Conservation (phyloP, 2,329 filamentous ascomycete species). For the Aspergillus sp. region DNA sequence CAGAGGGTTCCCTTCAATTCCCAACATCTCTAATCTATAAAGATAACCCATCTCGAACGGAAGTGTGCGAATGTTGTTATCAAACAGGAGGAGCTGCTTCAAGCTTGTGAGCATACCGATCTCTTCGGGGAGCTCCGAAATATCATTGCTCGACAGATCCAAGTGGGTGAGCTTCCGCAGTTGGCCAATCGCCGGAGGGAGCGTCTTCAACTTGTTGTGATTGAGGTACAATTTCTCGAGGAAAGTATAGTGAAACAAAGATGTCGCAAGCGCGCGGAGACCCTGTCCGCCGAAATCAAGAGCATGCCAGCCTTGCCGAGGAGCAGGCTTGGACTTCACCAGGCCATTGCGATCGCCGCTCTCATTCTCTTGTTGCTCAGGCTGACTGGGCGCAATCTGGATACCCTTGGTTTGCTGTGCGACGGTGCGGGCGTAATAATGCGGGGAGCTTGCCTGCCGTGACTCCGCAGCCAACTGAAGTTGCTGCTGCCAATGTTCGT, state of each 20-base stretch:
- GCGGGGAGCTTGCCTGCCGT: slow-evolving; percentile 65
- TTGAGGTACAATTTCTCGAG: slow-evolving; percentile 90
- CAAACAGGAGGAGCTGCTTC: slow-evolving; percentile 81
- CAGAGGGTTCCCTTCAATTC: slow-evolving; percentile 88
- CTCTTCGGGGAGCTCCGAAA: slow-evolving; percentile 80
- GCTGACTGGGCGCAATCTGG: slow-evolving; percentile 50
- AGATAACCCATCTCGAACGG: slow-evolving; percentile 87
- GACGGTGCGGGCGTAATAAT: slow-evolving; percentile 65
- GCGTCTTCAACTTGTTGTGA: slow-evolving; percentile 79
- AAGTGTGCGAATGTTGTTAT: slow-evolving; percentile 81
- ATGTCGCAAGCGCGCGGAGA: slow-evolving; percentile 74
- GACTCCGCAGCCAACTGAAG: slow-evolving; percentile 77
- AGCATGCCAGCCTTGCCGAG: slow-evolving; percentile 83
- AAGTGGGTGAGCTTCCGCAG: slow-evolving; percentile 79
- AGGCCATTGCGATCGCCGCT: slow-evolving; percentile 66
- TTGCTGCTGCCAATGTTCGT: slow-evolving; percentile 84
- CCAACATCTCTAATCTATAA: slow-evolving; percentile 83
- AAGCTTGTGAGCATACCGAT: slow-evolving; percentile 96
- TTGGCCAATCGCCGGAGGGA: slow-evolving; percentile 81
- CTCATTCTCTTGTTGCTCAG: slow-evolving; percentile 50
- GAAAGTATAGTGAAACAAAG: slow-evolving; percentile 85
- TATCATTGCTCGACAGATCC: slow-evolving; percentile 85
- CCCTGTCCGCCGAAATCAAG: slow-evolving; percentile 97
- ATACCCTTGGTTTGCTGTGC: slow-evolving; percentile 51
- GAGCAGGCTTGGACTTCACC: slow-evolving; percentile 57